Base-by-base conservation (phyloP, 768 basidiomycete species). In the Naganishia antarctica region DNA sequence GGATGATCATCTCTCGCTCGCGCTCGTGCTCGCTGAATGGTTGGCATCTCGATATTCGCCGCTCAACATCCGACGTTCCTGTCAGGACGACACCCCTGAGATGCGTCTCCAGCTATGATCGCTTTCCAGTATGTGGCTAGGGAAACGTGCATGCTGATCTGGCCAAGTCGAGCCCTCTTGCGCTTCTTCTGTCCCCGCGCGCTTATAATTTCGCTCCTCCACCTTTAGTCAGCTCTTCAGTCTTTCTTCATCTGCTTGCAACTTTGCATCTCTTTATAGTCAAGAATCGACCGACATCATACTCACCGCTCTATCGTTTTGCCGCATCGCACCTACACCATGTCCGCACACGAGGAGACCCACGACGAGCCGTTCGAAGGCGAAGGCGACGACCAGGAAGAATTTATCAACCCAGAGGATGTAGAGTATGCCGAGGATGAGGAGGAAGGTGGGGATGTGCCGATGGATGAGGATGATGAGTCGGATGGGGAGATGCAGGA, bases 401-500 rank as follows among this genome's bases (percentile, higher is more conserved):
- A 63, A 34, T 57, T 48, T 31, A 51, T 67, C 66, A 46, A 67
- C 47, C 51, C 43, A 12, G 45, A 67, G 3, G 66, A 67, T 31
- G 46, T 37, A 7, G 51, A 58, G 21, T 61, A 58, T 16, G 66
- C 61, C 23, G 48, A 47, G 3, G 61, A 62, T 23, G 66, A 72
- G 50, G 68, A 69, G 15, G 71, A 66, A 29, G 65, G 61, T 25
- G 72, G 61, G 29, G 70, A 70, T 34, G 63, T 64, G 57, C 63
- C 66, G 21, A 73, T 71, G 68, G 68, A 70, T 50, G 71, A 70
- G 3, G 71, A 70, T 81, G 46, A 78, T 29, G 66, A 75, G 80
- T 81, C 34, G 43, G 79, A 80, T n/a, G 81, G 83, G 3, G 81
- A 83, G 40, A 80, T 73, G 25, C 85, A 84, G 8, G 81, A 84